Base-by-base conservation (phyloP, 2,329 filamentous ascomycete species). In the Ceratocystis colombiana region DNA sequence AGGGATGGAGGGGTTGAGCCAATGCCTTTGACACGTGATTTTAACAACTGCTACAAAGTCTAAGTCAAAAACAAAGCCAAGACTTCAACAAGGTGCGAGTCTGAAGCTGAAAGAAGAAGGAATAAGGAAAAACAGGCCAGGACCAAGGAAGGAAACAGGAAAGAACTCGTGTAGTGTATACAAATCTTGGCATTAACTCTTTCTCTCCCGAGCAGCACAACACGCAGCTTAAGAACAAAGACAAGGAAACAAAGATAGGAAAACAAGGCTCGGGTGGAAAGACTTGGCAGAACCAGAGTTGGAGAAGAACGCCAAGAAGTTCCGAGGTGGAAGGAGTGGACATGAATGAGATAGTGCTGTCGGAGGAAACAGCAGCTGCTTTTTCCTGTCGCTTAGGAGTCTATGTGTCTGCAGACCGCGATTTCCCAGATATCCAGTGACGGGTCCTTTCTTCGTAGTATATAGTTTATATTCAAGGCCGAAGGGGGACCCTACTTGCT, bases 131-230 rank as follows among this genome's bases (percentile, higher is more conserved):
- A 57, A 57, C 7, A n/a, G 4, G n/a, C 46, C 46, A 28, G 22
- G 7, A 55, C 50, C n/a, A 30, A 46, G 41, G 30, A 48, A 61
- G 41, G 46, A 44, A 46, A 48, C 10, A 33, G 22, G 28, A 28
- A 48, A 28, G 12, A 25, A 17, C 46, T 25, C 6, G 41, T 50
- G 25, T 10, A 15, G 22, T n/a, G 28, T 30, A 62, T 62, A 63
- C 61, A 63, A 50, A 50, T 63, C 61, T 63, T 63, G 61, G 61
- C 61, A 50, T 30, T 48, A 15, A 30, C 30, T 57, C n/a, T 50
- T 50, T n/a, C 6, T 6, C 59, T 25, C 7, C 59, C 59, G 59
- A 62, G 59, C 22, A 45, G 46, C 45, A n/a, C n/a, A 30, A 61
- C 30, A 61, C 30, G 20, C 17, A 1, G 20, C 59, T 41, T 61